Percentiles rank a stretch among this genome's conserved stretches.
These are phyloP conservation scores for Linderniella brevidens DNA, from an alignment of 257 asterid genomes.

Conservation along the genomic window DNA sequence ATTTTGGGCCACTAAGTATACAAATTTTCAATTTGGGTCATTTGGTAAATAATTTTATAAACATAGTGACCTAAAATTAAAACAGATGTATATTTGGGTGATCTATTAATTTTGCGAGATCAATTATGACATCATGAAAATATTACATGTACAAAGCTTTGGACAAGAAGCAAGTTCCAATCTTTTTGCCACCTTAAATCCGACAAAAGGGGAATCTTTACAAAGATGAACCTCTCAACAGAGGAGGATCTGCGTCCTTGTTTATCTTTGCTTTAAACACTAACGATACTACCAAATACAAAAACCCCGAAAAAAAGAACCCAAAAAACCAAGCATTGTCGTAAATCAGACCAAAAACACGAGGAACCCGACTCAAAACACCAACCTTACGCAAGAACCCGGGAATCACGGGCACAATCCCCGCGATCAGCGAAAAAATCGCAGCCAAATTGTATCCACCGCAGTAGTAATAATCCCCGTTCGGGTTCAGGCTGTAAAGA, in stretches of 20 bases:
- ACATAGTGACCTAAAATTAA: too few relatives aligned
- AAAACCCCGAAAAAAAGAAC: slow-evolving; percentile 55
- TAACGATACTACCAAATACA: slow-evolving; percentile 32
- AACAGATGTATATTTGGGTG: too few relatives aligned
- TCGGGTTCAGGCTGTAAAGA: slow-evolving; percentile 34
- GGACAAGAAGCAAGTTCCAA: too few relatives aligned
- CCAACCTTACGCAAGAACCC: slow-evolving; percentile 71
- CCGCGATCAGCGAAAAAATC: slow-evolving; percentile 35
- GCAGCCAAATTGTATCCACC: slow-evolving; percentile 60
- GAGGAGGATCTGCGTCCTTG: slow-evolving; percentile 16
- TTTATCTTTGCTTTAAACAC: slow-evolving; percentile 1
- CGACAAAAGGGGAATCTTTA: too few relatives aligned
- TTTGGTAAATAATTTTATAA: too few relatives aligned
- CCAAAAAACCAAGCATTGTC: slow-evolving; percentile 83
- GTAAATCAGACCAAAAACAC: slow-evolving; percentile 19
- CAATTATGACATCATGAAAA: too few relatives aligned
- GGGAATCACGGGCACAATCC: slow-evolving; percentile 76
- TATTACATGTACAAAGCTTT: too few relatives aligned
- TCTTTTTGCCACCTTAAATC: too few relatives aligned
- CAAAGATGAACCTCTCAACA: slow-evolving; percentile 1
- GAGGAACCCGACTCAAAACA: slow-evolving; percentile 24
- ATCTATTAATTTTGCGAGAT: too few relatives aligned
- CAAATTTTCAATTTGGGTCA: too few relatives aligned
- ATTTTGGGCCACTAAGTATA: too few relatives aligned
- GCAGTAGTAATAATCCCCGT: slow-evolving; percentile 50